These are phyloP conservation scores for Aspergillus brunneoviolaceus DNA, from an alignment of 2,329 filamentous ascomycete species.

Conservation along the genomic window DNA sequence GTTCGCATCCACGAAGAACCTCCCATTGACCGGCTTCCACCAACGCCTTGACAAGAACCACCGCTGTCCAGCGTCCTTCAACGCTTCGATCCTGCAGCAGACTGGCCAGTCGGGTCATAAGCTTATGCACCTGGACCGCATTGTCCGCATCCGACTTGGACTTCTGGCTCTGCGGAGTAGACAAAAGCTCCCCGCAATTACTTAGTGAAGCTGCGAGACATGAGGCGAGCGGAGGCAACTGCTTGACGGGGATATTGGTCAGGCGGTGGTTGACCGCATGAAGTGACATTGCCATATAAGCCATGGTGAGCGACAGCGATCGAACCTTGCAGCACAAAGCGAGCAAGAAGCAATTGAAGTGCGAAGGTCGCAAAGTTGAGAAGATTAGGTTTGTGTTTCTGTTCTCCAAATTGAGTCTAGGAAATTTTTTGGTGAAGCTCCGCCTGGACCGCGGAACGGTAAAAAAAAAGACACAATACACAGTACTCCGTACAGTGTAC, in stretches of 20 bases:
- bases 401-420: slow-evolving; percentile 8
- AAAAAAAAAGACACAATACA: background rate
- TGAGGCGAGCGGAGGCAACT: slow-evolving; percentile 72
- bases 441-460: slow-evolving; percentile 13
- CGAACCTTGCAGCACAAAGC: background rate
- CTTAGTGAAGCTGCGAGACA: slow-evolving; percentile 60
- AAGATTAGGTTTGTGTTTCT: slow-evolving; percentile 5
- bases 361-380: slow-evolving; percentile 3
- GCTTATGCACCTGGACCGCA: slow-evolving; percentile 72
- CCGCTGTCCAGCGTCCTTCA: slow-evolving; percentile 74
- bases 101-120: slow-evolving; percentile 74
- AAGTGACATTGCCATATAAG: slow-evolving; percentile 38
- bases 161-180: slow-evolving; percentile 58
- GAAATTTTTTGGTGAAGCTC: slow-evolving; percentile 10
- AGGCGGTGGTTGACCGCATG: slow-evolving; percentile 54
- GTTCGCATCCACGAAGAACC: slow-evolving; percentile 67
- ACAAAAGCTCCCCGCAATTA: slow-evolving; percentile 60
- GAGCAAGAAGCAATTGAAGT: background rate
- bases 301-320: slow-evolving; percentile 18
- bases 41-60: slow-evolving; percentile 74
- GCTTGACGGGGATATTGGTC: slow-evolving; percentile 66
- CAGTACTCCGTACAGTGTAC: too few relatives aligned
- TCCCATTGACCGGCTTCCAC: slow-evolving; percentile 85
- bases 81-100: slow-evolving; percentile 73
- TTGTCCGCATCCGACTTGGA: slow-evolving; percentile 66